Conservation (phyloP, 208 protist genomes). For the Naegleria fowleri region DNA sequence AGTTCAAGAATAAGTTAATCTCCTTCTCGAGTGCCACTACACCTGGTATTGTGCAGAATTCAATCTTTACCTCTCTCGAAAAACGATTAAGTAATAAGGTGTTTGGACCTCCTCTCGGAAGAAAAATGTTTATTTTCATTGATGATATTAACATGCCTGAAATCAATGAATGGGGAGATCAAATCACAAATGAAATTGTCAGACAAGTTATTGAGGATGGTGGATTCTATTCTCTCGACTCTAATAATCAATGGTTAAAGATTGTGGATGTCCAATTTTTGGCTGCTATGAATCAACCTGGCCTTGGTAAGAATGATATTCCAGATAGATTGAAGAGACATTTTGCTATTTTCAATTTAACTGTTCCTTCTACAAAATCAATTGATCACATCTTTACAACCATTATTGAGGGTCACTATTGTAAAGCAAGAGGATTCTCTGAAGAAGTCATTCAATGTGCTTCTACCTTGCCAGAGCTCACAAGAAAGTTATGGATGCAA, state of each 20-base stretch:
- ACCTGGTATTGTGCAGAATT: slow-evolving; percentile 56
- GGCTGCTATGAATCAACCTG: slow-evolving; percentile 66
- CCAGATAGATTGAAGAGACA: slow-evolving; percentile 68
- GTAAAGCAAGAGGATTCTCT: slow-evolving; percentile 32
- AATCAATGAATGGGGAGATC: slow-evolving; percentile 69
- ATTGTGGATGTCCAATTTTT: slow-evolving; percentile 63
- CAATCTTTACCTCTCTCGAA: slow-evolving; percentile 59
- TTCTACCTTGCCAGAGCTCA: slow-evolving; percentile 9
- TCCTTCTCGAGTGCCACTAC: slow-evolving; percentile 71
- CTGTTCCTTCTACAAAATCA: slow-evolving; percentile 48
- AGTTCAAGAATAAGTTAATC: slow-evolving; percentile 27
- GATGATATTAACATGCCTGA: slow-evolving; percentile 74
- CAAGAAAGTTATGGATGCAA: slow-evolving; percentile 49
- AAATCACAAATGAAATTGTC: slow-evolving; percentile 70
- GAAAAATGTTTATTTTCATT: slow-evolving; percentile 60
- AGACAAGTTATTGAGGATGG: slow-evolving; percentile 68
- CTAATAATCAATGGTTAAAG: slow-evolving; percentile 57
- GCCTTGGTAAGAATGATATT: slow-evolving; percentile 70
- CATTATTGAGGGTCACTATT: slow-evolving; percentile 51
- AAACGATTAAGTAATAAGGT: slow-evolving; percentile 49
- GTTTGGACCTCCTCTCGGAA: slow-evolving; percentile 57
- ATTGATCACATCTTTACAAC: slow-evolving; percentile 66
- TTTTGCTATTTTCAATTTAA: slow-evolving; percentile 62
- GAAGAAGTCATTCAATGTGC: slow-evolving; percentile 35
- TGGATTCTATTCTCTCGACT: slow-evolving; percentile 66